phyloP scores from a whole-genome alignment of 2,329 filamentous ascomycete species.

The Cadophora sp. region DNA sequence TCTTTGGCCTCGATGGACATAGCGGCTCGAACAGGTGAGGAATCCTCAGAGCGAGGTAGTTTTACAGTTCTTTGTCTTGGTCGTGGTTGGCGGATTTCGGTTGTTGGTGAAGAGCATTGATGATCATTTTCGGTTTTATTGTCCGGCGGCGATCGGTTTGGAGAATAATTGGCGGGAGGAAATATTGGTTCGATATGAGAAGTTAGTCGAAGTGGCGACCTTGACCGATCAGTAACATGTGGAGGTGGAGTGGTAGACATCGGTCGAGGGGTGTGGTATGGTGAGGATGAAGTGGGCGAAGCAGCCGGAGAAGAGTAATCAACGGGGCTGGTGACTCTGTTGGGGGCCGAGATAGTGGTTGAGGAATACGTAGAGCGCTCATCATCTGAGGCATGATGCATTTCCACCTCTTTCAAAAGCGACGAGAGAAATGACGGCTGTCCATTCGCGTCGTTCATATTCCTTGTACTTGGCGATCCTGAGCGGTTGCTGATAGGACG shows the following conservation, averaged over 20 bases:
- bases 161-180: constrained; percentile 77
- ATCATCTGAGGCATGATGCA: constrained; percentile 63
- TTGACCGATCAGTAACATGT: constrained; percentile 62
- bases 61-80: constrained; percentile 43
- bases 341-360: constrained; percentile 32
- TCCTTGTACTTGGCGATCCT: constrained; percentile 31
- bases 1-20: constrained; percentile 86
- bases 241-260: constrained; percentile 75
- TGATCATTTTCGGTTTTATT: constrained; percentile 36
- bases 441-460: constrained; percentile 49
- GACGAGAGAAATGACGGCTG: constrained; percentile 85
- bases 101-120: constrained; percentile 23
- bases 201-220: constrained; percentile 72
- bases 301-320: constrained; percentile 67
- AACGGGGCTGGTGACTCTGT: constrained; percentile 43
- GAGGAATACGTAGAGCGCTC: constrained; percentile 47
- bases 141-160: constrained; percentile 57
- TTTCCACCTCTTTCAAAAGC: constrained; percentile 86
- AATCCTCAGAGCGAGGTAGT: constrained; percentile 52
- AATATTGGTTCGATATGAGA: constrained; percentile 77
- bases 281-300: constrained; percentile 70
- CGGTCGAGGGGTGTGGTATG: constrained; percentile 70
- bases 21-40: constrained; percentile 68
- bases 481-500: constrained; percentile 36
- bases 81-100: constrained; percentile 40